Base-by-base conservation (phyloP, 148 eudicot species). In the Suaeda aralocaspica region DNA sequence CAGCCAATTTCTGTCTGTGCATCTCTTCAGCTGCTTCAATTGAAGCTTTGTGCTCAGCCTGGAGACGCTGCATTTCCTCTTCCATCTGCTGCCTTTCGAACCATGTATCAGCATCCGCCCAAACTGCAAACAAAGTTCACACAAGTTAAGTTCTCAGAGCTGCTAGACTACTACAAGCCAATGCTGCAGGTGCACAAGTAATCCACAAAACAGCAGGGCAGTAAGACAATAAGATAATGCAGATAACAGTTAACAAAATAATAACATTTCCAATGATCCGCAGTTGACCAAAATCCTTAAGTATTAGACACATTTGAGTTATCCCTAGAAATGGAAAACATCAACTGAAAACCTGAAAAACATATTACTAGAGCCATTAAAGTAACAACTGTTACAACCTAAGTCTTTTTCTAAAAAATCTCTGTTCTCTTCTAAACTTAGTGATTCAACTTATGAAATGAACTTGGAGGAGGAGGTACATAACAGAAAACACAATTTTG, bases 21-120 rank as follows among this genome's bases (percentile, higher is more conserved):
- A 93, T 31, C 70, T 90, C 97, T 59, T 93, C 91, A 7, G 95
- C 98, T 34, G 79, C 97, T 71, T 84, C 77, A 84, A 87, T 77
- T 11, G 95, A 77, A 52, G 89, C 92, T 65, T 67, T 80, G 26
- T 88, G 80, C 82, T 93, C 97, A 7, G 87, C 90, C 65, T 93
- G 96, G 59, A 86, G 82, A 33, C 88, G 83, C 73, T 84, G 88
- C 98, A 90, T 90, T 78, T 93, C 98, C 69, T 88, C 89, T 74
- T 93, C 98, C 78, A 88, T 91, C 59, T 87, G 96, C 71, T 93
- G 98, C 26, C 92, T 72, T 73, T 93, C 98, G 80, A 93, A 93
- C 96, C 96, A 93, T 33, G 98, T 93, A 78, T 93, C 98, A 29
- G 98, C 98, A 74, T 93, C 98, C 1, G 95, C 96, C 98, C 96